Percentiles rank a stretch among this genome's conserved stretches.
Evolutionary conservation across 2,329 filamentous ascomycete genomes (phyloP).

Genomic region (Aspergillaceae sp.): DNA sequence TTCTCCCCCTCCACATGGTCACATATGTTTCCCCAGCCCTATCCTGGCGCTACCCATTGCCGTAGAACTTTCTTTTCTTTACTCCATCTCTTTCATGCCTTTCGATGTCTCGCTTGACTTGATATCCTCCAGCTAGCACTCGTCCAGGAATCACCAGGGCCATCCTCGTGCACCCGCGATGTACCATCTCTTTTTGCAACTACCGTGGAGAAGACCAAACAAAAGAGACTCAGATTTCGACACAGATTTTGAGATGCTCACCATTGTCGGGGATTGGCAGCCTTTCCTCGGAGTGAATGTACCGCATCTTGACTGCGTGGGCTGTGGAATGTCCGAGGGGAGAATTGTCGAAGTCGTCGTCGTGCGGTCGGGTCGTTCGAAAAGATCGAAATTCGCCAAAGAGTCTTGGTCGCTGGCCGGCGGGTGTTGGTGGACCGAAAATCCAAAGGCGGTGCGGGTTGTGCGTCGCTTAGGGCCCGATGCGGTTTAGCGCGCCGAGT

Average conservation of each 20-base stretch:
- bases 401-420: background rate
- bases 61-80: background rate
- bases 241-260: slow-evolving; percentile 48
- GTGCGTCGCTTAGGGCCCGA: slow-evolving; percentile 36
- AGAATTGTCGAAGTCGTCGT: slow-evolving; percentile 34
- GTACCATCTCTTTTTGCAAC: slow-evolving; percentile 3
- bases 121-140: background rate
- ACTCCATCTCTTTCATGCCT: background rate
- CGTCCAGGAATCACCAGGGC: background rate
- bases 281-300: slow-evolving; percentile 97
- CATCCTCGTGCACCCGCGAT: slow-evolving; percentile 2
- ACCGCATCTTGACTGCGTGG: slow-evolving; percentile 78
- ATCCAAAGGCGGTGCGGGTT: slow-evolving; percentile 31
- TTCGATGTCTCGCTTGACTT: background rate
- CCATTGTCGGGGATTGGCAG: slow-evolving; percentile 93
- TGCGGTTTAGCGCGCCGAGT: slow-evolving; percentile 25
- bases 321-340: slow-evolving; percentile 34
- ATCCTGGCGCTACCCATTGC: slow-evolving; percentile 1
- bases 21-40: slow-evolving; percentile 1
- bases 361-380: slow-evolving; percentile 26
- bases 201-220: background rate
- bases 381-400: slow-evolving; percentile 32
- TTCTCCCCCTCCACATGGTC: background rate
- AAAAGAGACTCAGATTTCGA: background rate
- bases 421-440: slow-evolving; percentile 28